Evolutionary conservation across 140 eudicot genomes (phyloP).

Genomic region (Erigeron philadelphicus): DNA sequence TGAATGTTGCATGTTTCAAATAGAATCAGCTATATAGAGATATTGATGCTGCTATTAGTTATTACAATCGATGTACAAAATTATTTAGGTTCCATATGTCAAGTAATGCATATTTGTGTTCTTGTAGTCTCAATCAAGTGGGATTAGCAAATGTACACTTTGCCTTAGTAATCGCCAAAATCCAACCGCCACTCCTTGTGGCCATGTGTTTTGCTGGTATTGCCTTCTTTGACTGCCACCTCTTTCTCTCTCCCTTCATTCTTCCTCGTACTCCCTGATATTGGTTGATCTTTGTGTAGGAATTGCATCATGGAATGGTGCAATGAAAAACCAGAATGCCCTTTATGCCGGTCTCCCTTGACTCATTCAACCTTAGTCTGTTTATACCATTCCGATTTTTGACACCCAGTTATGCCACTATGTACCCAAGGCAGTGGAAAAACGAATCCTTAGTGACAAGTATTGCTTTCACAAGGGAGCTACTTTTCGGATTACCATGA

Average conservation of each 20-base stretch:
- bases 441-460: constrained; percentile 9
- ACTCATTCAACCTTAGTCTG: constrained; percentile 94
- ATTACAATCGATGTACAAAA: neutral
- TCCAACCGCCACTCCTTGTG: constrained; percentile 98
- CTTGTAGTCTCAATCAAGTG: constrained; percentile 49
- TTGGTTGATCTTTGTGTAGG: constrained; percentile 40
- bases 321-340: constrained; percentile 97
- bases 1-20: neutral
- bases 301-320: constrained; percentile 99
- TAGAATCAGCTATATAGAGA: neutral
- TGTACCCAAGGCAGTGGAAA: neutral
- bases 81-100: neutral
- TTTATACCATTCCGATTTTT: constrained; percentile 93
- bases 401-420: constrained; percentile 15
- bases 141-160: constrained; percentile 84
- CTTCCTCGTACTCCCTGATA: neutral
- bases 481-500: neutral
- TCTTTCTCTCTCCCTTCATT: neutral
- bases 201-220: constrained; percentile 99
- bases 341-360: constrained; percentile 86
- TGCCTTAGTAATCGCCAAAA: constrained; percentile 93
- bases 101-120: neutral
- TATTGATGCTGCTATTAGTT: too few relatives aligned
- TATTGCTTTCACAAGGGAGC: constrained; percentile 12
- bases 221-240: constrained; percentile 8